Conservation (phyloP, 1,284 basidiomycete species). For the Schizophyllum commune region DNA sequence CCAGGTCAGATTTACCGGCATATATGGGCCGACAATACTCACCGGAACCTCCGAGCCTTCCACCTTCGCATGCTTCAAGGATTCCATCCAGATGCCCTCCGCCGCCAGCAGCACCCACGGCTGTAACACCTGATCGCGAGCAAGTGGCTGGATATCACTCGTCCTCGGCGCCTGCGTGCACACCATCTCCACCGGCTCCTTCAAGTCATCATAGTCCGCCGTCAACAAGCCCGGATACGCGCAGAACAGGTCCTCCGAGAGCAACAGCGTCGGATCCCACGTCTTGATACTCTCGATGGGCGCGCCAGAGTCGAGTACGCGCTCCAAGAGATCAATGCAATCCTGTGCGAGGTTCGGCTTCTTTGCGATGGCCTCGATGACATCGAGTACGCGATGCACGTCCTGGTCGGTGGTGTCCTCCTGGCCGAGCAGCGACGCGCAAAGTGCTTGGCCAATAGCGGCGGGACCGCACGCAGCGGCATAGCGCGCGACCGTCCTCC, state of each 20-base stretch:
- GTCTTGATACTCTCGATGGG: conserved; percentile 14
- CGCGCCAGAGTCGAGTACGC: conserved; percentile 35
- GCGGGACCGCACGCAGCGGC: conserved; percentile 46
- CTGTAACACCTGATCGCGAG: conserved; percentile 45
- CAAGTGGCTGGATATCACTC: conserved; percentile 46
- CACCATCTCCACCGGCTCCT: conserved; percentile 37
- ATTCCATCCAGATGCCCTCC: conserved; percentile 48
- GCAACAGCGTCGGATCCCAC: conserved; percentile 42
- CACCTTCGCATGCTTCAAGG: conserved; percentile 35
- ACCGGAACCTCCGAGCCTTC: conserved; percentile 32
- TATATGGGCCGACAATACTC: conserved; percentile 9
- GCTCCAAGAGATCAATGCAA: conserved; percentile 42
- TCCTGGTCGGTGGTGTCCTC: conserved; percentile 29
- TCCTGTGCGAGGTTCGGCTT: conserved; percentile 43
- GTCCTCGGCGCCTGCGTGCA: conserved; percentile 43
- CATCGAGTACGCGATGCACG: conserved; percentile 32
- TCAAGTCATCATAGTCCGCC: conserved; percentile 43
- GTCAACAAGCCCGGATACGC: conserved; percentile 53
- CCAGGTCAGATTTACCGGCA: background rate
- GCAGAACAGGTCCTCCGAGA: conserved; percentile 50
- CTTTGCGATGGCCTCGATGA: conserved; percentile 47
- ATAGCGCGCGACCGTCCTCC: conserved; percentile 37
- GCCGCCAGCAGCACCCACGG: conserved; percentile 47
- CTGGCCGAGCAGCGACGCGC: conserved; percentile 43
- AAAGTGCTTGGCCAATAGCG: conserved; percentile 48